A percentile compares a stretch with the other conserved stretches of the same genome.
These are phyloP conservation scores for Vitis hybrid DNA, from an alignment of 177 flowering plant species.

Conservation along the genomic window DNA sequence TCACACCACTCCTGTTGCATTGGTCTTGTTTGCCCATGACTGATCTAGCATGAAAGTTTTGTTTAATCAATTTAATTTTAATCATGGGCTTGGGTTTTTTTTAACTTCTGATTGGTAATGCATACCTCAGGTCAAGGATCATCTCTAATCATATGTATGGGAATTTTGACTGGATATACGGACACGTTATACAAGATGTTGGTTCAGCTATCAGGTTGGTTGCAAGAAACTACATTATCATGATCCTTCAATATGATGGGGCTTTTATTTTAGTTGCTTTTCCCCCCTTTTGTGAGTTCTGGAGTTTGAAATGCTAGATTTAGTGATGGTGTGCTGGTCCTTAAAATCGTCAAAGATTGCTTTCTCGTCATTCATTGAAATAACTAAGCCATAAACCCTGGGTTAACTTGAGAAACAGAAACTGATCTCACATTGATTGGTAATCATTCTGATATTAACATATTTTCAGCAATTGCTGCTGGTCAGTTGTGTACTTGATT, in stretches of 20 bases:
- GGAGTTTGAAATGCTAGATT: conserved; percentile 1
- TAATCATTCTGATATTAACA: too few species aligned
- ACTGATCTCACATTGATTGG: too few species aligned
- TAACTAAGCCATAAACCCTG: conserved; percentile 4
- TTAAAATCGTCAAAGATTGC: not conserved
- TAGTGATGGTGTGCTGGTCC: not conserved
- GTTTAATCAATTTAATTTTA: not conserved
- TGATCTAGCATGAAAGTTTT: not conserved
- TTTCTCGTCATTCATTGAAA: not conserved
- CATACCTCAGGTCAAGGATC: conserved; percentile 88
- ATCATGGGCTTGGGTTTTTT: not conserved
- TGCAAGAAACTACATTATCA: not conserved
- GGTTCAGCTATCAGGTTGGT: conserved; percentile 77
- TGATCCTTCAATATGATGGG: not conserved
- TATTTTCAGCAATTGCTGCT: too few species aligned
- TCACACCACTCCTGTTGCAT: too few species aligned
- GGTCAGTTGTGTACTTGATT: too few species aligned
- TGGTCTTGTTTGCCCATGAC: too few species aligned
- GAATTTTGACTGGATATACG: conserved; percentile 90
- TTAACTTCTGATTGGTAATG: conserved; percentile 19
- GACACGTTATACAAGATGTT: conserved; percentile 87
- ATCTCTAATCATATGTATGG: conserved; percentile 83
- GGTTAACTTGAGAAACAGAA: not conserved
- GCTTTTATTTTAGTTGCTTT: not conserved
- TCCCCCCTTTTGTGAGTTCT: not conserved